These are phyloP conservation scores for Sugiyamaella chiloensis DNA, from an alignment of 805 yeast genomes.

Conservation along the genomic window DNA sequence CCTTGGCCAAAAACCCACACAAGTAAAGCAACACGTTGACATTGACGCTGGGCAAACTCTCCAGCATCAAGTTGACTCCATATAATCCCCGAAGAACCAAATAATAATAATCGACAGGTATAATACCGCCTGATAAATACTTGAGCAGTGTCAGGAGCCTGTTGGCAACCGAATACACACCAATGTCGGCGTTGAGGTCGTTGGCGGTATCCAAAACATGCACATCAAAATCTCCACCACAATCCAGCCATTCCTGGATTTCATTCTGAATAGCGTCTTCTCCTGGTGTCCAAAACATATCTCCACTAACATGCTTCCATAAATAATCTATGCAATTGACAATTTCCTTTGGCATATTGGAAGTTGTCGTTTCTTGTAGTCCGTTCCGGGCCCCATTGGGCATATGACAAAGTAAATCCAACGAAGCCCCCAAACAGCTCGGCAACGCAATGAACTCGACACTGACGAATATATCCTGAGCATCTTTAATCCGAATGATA, in stretches of 20 bases:
- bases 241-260: constrained; percentile 36
- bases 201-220: constrained; percentile 31
- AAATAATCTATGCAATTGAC: constrained; percentile 36
- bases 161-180: constrained; percentile 41
- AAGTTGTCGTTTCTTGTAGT: constrained; percentile 13
- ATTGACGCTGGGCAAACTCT: constrained; percentile 40
- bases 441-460: constrained; percentile 28
- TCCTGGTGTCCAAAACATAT: constrained; percentile 27
- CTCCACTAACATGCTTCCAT: constrained; percentile 24
- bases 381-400: constrained; percentile 26
- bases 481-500: constrained; percentile 30
- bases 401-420: constrained; percentile 26
- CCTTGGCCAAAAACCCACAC: constrained; percentile 38
- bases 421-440: constrained; percentile 33
- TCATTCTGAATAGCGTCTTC: constrained; percentile 27
- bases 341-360: constrained; percentile 36
- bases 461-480: constrained; percentile 33
- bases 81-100: constrained; percentile 29
- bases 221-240: constrained; percentile 30
- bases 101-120: constrained; percentile 32
- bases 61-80: constrained; percentile 37
- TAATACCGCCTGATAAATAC: constrained; percentile 41
- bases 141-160: constrained; percentile 31
- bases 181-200: constrained; percentile 33
- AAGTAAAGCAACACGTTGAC: constrained; percentile 43